Evolutionary conservation across 495 filamentous ascomycete species (phyloP).

Genomic region (Cercophora sp.): DNA sequence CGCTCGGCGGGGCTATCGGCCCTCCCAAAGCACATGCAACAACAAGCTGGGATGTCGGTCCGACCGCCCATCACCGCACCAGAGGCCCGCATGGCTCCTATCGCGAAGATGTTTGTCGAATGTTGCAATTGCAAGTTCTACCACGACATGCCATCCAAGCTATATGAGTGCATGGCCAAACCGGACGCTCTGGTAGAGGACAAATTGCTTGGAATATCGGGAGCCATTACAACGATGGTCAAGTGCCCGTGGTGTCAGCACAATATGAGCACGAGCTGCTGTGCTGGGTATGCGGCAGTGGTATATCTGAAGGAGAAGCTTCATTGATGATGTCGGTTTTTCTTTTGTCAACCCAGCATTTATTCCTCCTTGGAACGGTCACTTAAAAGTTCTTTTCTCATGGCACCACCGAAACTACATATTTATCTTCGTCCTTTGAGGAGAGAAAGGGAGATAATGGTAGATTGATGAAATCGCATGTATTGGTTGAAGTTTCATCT

Average conservation of each 20-base stretch:
- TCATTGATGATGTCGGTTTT: constrained; percentile 15
- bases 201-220: constrained; percentile 42
- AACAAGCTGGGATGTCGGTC: constrained; percentile 16
- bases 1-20: constrained; percentile 19
- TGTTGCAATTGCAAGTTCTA: constrained; percentile 79
- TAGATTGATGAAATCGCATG: no score
- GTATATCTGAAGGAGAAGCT: constrained; percentile 61
- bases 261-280: constrained; percentile 67
- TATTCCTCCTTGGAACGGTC: constrained; percentile 3
- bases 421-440: no score
- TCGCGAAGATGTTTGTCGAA: constrained; percentile 75
- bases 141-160: constrained; percentile 72
- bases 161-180: constrained; percentile 70
- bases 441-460: no score
- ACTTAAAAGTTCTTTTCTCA: no score
- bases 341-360: not conserved
- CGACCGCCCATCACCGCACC: constrained; percentile 7
- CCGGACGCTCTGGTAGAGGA: constrained; percentile 54
- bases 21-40: constrained; percentile 32
- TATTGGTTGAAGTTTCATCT: not conserved
- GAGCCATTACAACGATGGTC: constrained; percentile 54
- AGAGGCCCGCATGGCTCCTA: constrained; percentile 28
- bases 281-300: constrained; percentile 67
- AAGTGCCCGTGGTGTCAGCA: constrained; percentile 78
- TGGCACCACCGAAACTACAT: no score